A percentile compares a stretch with the other conserved stretches of the same genome.
Conservation (phyloP, 1,284 basidiomycete species). For the Prillingera fragicola region DNA sequence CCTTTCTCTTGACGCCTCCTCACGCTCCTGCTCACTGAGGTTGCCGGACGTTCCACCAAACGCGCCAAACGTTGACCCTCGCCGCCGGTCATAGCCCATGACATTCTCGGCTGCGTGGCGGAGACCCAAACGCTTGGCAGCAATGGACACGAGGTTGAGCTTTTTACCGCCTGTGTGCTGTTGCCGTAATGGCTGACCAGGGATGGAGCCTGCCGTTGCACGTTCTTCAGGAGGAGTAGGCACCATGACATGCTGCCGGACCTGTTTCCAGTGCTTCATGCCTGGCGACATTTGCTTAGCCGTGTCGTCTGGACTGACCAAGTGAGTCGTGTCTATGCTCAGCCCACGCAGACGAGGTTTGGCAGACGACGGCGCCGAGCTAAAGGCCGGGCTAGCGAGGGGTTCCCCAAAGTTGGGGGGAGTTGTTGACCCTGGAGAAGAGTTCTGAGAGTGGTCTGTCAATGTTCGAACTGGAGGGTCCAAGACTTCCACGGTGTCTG, state of each 20-base stretch:
- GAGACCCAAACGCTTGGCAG: conserved; percentile 37
- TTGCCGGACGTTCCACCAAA: conserved; percentile 8
- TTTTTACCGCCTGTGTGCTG: conserved; percentile 20
- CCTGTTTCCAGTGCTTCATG: conserved; percentile 42
- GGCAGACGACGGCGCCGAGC: no score
- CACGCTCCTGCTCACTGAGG: conserved; percentile 32
- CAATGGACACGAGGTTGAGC: conserved; percentile 33
- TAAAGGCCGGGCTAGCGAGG: no score
- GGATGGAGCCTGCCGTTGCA: neutral
- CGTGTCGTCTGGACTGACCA: neutral
- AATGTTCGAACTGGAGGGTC: neutral
- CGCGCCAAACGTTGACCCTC: conserved; percentile 17
- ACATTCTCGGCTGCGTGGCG: conserved; percentile 37
- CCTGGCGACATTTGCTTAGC: conserved; percentile 32
- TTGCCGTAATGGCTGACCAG: conserved; percentile 5
- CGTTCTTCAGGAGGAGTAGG: conserved; percentile 30
- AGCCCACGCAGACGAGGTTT: no score
- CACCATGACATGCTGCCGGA: conserved; percentile 32
- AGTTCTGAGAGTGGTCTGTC: neutral
- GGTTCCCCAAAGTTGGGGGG: neutral
- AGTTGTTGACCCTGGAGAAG: neutral
- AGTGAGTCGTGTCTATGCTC: conserved; percentile 1
- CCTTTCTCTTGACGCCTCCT: conserved; percentile 36
- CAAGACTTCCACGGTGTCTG: neutral
- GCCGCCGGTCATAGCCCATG: conserved; percentile 31